These are phyloP conservation scores for Stephanodiscus minutulus DNA, from an alignment of 108 stramenopile species.

Conservation along the genomic window DNA sequence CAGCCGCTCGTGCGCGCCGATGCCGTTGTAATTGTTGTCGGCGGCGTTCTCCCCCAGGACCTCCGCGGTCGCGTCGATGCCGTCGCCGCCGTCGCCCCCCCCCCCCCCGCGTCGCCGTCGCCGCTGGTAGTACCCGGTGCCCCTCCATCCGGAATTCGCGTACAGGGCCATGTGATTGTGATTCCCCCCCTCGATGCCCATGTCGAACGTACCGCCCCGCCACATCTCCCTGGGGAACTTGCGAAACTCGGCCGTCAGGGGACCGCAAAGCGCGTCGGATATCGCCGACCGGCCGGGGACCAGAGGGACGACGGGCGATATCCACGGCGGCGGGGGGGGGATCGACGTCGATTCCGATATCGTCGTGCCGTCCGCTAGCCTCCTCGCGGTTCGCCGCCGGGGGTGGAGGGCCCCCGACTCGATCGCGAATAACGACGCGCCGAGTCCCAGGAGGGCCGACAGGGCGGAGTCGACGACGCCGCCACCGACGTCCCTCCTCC, in stretches of 20 bases:
- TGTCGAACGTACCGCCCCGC: conserved; percentile 21
- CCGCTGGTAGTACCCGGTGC: conserved; percentile 25
- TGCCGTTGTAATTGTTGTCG: neutral
- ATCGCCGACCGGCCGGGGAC: conserved; percentile 32
- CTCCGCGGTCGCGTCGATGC: conserved; percentile 28
- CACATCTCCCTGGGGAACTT: conserved; percentile 41
- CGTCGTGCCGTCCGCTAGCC: neutral
- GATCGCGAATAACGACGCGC: conserved; percentile 29
- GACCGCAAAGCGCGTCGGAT: conserved; percentile 30
- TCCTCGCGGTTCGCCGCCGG: neutral
- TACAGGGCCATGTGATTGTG: conserved; percentile 43
- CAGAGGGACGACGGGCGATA: conserved; percentile 30
- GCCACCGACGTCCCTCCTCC: neutral
- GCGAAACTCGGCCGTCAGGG: conserved; percentile 34
- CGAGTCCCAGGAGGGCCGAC: conserved; percentile 14
- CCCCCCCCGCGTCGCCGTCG: too few species aligned
- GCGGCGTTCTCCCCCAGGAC: conserved; percentile 19
- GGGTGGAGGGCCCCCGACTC: conserved; percentile 34
- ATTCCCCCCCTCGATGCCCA: conserved; percentile 33
- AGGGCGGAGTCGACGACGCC: conserved; percentile 18
- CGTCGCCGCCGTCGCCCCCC: neutral
- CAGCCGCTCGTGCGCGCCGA: conserved; percentile 37
- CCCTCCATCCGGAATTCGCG: conserved; percentile 45
- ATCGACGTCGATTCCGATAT: neutral
- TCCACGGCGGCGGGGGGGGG: conserved; percentile 42